Conservation (phyloP, 2,329 filamentous ascomycete species). For the Phyllosticta citrichinensis region DNA sequence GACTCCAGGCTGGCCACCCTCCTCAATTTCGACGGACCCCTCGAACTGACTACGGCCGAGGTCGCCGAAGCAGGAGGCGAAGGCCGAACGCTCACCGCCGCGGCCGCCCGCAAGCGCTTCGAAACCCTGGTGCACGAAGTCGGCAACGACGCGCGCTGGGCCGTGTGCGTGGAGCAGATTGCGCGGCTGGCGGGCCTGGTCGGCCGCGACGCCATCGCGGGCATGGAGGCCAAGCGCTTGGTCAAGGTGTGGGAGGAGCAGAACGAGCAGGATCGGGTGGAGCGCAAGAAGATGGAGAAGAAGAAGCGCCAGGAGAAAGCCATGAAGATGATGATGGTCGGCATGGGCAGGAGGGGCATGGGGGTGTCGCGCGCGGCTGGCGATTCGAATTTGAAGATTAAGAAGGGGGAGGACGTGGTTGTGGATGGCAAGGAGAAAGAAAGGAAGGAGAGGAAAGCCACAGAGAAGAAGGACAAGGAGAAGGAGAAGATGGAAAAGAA, state of each 20-base stretch:
- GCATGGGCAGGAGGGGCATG: not conserved
- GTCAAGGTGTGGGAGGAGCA: constrained; percentile 3
- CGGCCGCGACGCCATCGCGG: not conserved
- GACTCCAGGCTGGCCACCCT: not conserved
- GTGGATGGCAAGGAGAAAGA: not conserved
- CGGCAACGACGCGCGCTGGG: not conserved
- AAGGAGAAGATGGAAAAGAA: not conserved
- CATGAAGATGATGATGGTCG: not conserved
- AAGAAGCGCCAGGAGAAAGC: not conserved
- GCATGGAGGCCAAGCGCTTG: not conserved
- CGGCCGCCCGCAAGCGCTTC: not conserved
- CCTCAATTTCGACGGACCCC: not conserved
- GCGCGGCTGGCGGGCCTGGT: not conserved
- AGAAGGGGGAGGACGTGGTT: not conserved
- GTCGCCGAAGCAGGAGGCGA: not conserved
- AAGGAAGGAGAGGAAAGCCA: not conserved
- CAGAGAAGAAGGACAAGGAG: not conserved
- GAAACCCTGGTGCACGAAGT: not conserved
- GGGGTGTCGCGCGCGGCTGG: not conserved
- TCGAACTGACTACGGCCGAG: not conserved
- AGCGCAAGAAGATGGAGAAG: not conserved
- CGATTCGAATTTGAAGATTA: not conserved
- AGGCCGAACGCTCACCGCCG: not conserved
- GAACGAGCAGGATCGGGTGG: not conserved
- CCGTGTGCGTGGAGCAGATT: not conserved